A percentile compares a stretch with the other conserved stretches of the same genome.
phyloP scores from a whole-genome alignment of 148 eudicot species.

The Fallopia convolvulus region DNA sequence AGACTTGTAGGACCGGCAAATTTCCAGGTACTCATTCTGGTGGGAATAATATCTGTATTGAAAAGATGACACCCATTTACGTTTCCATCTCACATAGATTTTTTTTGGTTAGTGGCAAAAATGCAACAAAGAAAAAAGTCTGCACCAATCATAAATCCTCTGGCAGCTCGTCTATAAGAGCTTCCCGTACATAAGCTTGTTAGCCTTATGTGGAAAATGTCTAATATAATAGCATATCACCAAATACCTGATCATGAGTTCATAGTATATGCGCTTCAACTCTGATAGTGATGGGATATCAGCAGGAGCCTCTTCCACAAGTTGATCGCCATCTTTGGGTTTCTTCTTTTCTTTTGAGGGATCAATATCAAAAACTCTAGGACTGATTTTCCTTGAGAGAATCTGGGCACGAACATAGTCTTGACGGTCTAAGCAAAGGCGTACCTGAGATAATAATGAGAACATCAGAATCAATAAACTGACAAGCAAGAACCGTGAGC shows the following conservation, averaged over 20 bases:
- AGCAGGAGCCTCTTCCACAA: constrained; percentile 80
- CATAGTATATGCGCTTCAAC: constrained; percentile 69
- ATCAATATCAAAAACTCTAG: constrained; percentile 83
- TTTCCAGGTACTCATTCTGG: constrained; percentile 75
- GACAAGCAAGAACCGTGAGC: background rate
- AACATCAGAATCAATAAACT: background rate
- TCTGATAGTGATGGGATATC: constrained; percentile 68
- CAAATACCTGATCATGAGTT: constrained; percentile 69
- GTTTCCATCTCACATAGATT: background rate
- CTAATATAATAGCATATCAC: background rate
- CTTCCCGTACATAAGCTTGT: background rate
- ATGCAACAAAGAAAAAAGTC: background rate
- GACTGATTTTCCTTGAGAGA: constrained; percentile 83
- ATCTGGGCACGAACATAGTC: constrained; percentile 93
- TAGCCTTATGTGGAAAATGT: background rate
- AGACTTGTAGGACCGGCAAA: constrained; percentile 77
- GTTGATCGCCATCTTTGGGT: constrained; percentile 71
- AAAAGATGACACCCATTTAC: background rate
- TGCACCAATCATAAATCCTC: background rate
- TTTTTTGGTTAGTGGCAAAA: background rate
- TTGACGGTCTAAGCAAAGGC: constrained; percentile 81
- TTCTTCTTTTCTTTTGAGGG: constrained; percentile 79
- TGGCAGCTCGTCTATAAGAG: background rate
- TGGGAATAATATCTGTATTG: constrained; percentile 50
- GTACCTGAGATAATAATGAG: constrained; percentile 44